Percentiles rank a stretch among this genome's conserved stretches.
phyloP scores from a whole-genome alignment of 1,139 yeast species.

The Casaregolazyma suthepensis region DNA sequence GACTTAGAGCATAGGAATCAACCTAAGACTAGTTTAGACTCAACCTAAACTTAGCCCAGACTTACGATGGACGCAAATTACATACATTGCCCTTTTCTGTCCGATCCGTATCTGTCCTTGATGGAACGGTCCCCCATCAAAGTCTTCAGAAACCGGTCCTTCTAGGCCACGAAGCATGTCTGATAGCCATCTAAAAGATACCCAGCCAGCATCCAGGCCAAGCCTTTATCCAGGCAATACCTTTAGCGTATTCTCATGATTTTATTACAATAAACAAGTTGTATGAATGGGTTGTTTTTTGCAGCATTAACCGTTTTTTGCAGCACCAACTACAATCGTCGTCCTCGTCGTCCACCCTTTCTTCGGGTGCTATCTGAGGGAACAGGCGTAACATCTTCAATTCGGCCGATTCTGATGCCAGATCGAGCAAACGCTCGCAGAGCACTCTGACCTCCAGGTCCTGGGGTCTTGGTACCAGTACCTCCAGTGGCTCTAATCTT shows the following conservation, averaged over 20 bases:
- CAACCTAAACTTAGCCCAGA: no score
- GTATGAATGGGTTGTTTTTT: constrained; percentile 1
- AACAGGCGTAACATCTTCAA: constrained; percentile 99
- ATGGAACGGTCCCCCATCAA: constrained; percentile 15
- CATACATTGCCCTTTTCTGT: constrained; percentile 35
- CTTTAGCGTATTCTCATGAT: constrained; percentile 1
- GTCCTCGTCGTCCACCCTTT: constrained; percentile 99
- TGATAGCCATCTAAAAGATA: neutral
- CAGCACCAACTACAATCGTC: constrained; percentile 74
- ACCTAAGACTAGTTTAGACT: no score
- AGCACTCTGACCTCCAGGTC: constrained; percentile 99
- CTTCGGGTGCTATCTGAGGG: constrained; percentile 99
- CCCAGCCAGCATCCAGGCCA: constrained; percentile 2
- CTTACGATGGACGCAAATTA: constrained; percentile 62
- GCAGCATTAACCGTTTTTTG: constrained; percentile 2
- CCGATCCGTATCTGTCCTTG: constrained; percentile 28
- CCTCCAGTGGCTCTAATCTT: constrained; percentile 99
- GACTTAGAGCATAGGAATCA: no score
- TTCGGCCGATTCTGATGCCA: constrained; percentile 99
- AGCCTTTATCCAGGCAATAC: neutral
- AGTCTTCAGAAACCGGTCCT: constrained; percentile 22
- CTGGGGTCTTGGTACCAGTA: constrained; percentile 99
- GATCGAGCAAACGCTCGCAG: constrained; percentile 99
- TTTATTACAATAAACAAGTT: constrained; percentile 3
- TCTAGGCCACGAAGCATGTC: constrained; percentile 10